These are phyloP conservation scores for Senna tora DNA, from an alignment of 306 rosid species.

Conservation along the genomic window DNA sequence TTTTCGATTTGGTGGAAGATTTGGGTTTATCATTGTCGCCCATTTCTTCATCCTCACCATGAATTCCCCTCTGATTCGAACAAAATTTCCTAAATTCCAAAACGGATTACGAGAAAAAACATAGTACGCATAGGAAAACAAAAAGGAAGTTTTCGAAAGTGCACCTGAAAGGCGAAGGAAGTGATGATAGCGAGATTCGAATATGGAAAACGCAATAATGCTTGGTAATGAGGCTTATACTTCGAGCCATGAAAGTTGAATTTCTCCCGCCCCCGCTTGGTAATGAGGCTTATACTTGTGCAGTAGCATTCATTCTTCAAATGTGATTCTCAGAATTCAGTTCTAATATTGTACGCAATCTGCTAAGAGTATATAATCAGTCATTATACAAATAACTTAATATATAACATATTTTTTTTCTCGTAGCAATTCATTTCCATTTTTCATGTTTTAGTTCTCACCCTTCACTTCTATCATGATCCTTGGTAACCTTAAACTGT, in stretches of 20 bases:
- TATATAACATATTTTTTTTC: too few relatives aligned
- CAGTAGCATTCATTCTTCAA: too few relatives aligned
- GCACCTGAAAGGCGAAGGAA: slow-evolving; percentile 44
- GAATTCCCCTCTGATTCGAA: slow-evolving; percentile 32
- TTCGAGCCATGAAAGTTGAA: slow-evolving; percentile 21
- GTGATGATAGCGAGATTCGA: slow-evolving; percentile 20
- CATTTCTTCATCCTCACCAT: slow-evolving; percentile 22
- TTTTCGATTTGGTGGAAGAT: slow-evolving; percentile 48
- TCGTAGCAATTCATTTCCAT: too few relatives aligned
- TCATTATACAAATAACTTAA: too few relatives aligned
- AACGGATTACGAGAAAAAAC: slow-evolving; percentile 3
- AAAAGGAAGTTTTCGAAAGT: background rate
- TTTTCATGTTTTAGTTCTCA: too few relatives aligned
- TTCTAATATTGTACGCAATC: too few relatives aligned
- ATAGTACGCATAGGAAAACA: background rate
- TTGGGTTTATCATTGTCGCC: slow-evolving; percentile 36
- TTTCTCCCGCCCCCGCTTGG: background rate
- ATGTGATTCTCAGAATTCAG: too few relatives aligned
- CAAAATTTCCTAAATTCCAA: slow-evolving; percentile 48
- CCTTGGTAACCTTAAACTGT: too few relatives aligned
- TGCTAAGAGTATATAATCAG: too few relatives aligned
- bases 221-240: slow-evolving; percentile 21
- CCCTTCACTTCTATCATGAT: too few relatives aligned
- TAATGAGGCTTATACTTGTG: too few relatives aligned
- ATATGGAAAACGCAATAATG: slow-evolving; percentile 10